Base-by-base conservation (phyloP, 768 basidiomycete species). In the Amanita muscaria region DNA sequence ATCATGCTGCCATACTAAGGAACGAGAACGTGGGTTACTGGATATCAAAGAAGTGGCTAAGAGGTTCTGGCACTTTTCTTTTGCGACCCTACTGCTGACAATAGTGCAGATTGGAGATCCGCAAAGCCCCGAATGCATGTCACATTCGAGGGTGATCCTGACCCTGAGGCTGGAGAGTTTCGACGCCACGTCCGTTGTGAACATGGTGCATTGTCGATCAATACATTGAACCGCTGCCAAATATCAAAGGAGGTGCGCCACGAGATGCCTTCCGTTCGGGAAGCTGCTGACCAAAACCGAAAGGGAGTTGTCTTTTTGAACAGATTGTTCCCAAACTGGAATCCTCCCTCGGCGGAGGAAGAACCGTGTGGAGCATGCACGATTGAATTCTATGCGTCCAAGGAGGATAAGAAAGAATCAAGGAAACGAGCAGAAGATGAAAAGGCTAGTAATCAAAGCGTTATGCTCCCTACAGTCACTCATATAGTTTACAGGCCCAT, bases 11-110 rank as follows among this genome's bases (percentile, higher is more conserved):
- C 30, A 64, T 70, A 21, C 61, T 68, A 8, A 46, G 44, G 25
- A 62, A 63, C 3, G 63, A 64, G 10, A 73, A 74, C 44, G 58
- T 61, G 12, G 74, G 74, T 5, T 80, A 70, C 57, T 87, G 82
- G 80, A 76, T 90, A 54, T 90, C 88, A 0, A 88, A 81, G 56
- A 59, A 63, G 5, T 91, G 89, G 89, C 59, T 84, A 3, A 83
- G 73, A 74, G 88, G 88, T 83, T 46, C 12, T 59, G 47, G 34
- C 4, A 47, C 53, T 16, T 29, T 24, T 25, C 35, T 45, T 27
- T 27, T 37, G 45, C 25, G 32, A 15, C n/a, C 2, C 40, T 51
- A 19, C 39, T 23, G 15, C 42, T 46, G 25, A 15, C 50, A 27
- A 27, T 19, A 35, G 21, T 24, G 14, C 51, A 91, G 89, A 88